Evolutionary conservation across 176 grass and related monocot genomes (phyloP).

Genomic region (Oryza longistaminata): DNA sequence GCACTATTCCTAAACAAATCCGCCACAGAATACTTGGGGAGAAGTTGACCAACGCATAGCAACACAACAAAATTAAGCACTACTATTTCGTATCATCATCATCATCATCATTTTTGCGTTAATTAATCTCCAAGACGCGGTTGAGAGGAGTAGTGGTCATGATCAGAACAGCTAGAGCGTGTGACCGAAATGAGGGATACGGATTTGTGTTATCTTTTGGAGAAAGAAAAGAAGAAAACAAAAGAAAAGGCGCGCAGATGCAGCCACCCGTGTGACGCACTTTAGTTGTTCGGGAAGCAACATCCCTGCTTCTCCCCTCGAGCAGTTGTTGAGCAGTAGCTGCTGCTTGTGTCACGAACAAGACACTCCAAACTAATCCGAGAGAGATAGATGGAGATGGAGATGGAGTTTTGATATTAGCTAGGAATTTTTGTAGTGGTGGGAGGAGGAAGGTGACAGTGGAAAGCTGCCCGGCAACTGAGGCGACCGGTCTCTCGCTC

Average conservation of each 20-base stretch:
- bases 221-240: background rate
- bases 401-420: background rate
- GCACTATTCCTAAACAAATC: constrained; percentile 3
- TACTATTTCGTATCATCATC: constrained; percentile 6
- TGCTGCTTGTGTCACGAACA: constrained; percentile 37
- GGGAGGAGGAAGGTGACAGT: background rate
- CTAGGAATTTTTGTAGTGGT: background rate
- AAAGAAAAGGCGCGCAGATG: constrained; percentile 1
- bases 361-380: constrained; percentile 18
- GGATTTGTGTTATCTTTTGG: background rate
- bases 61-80: background rate
- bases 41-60: constrained; percentile 38
- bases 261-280: constrained; percentile 25
- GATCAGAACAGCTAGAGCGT: constrained; percentile 23
- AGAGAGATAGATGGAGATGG: background rate
- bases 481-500: background rate
- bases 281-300: constrained; percentile 30
- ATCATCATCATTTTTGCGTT: background rate
- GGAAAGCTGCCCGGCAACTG: constrained; percentile 23
- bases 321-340: constrained; percentile 37
- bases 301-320: constrained; percentile 1
- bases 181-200: background rate
- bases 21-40: background rate
- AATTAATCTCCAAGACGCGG: constrained; percentile 9
- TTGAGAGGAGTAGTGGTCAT: background rate